Conservation (phyloP, 257 asterid species). For the Penstemon newberryi region DNA sequence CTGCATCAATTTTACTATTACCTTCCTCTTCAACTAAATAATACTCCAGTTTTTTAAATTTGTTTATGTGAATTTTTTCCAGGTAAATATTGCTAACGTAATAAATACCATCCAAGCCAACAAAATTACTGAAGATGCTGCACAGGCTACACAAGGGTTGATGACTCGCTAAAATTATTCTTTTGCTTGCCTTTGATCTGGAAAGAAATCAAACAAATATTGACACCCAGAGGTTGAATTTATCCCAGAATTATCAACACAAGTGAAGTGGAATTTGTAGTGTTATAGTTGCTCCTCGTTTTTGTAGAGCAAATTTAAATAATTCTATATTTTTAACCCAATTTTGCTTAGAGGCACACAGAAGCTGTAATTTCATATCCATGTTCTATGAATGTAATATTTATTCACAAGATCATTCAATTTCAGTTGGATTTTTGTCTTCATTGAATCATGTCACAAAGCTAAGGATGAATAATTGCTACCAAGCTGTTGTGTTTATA, state of each 20-base stretch:
- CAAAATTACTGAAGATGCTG: slow-evolving; percentile 66
- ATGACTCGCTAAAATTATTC: slow-evolving; percentile 45
- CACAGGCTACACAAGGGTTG: slow-evolving; percentile 72
- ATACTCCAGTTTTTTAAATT: too few relatives aligned
- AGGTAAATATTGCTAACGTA: slow-evolving; percentile 67
- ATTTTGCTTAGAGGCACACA: slow-evolving; percentile 38
- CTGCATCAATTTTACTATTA: neutral
- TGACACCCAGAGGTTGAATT: neutral
- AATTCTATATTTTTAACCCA: slow-evolving; percentile 18
- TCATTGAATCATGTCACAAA: neutral
- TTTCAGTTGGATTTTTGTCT: slow-evolving; percentile 1
- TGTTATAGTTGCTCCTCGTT: slow-evolving; percentile 20
- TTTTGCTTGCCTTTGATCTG: slow-evolving; percentile 4
- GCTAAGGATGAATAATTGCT: neutral
- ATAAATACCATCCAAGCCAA: slow-evolving; percentile 76
- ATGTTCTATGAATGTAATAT: slow-evolving; percentile 22
- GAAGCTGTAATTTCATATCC: slow-evolving; percentile 7
- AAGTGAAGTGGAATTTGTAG: slow-evolving; percentile 23
- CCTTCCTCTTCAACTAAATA: too few relatives aligned
- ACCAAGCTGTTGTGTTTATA: neutral
- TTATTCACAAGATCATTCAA: neutral
- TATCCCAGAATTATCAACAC: slow-evolving; percentile 20
- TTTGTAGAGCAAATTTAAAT: slow-evolving; percentile 19
- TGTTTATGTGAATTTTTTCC: slow-evolving; percentile 22
- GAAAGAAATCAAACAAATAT: slow-evolving; percentile 23